phyloP scores from a whole-genome alignment of 129 eudicot genomes.

The Centella asiatica region DNA sequence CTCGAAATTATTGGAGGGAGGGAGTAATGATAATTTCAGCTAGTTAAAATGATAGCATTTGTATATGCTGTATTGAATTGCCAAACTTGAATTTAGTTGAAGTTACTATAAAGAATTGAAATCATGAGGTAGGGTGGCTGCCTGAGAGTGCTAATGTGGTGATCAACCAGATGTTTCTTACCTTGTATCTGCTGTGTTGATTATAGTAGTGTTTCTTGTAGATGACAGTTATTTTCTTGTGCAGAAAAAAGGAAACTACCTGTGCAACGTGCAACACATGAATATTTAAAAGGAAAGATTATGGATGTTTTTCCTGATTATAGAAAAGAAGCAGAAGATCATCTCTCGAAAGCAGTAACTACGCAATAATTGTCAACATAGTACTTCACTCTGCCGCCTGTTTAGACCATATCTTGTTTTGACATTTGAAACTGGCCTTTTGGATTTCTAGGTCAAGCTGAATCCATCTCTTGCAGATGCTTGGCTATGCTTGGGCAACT shows the following conservation, averaged over 20 bases:
- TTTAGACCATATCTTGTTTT: not conserved
- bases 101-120: no score
- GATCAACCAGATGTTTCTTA: not conserved
- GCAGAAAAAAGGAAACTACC: slow-evolving; percentile 71
- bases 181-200: not conserved
- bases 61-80: not conserved
- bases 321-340: slow-evolving; percentile 89
- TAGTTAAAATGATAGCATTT: not conserved
- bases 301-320: slow-evolving; percentile 84
- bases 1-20: not conserved
- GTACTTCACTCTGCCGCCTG: slow-evolving; percentile 5
- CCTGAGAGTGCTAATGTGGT: not conserved
- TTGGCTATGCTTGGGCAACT: slow-evolving; percentile 87
- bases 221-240: slow-evolving; percentile 9
- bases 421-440: slow-evolving; percentile 19
- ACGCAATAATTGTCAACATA: not conserved
- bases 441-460: slow-evolving; percentile 62
- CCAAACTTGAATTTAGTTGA: not conserved
- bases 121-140: no score
- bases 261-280: slow-evolving; percentile 68
- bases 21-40: not conserved
- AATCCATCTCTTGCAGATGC: slow-evolving; percentile 96
- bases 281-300: slow-evolving; percentile 80
- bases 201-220: not conserved
- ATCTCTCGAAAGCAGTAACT: slow-evolving; percentile 96